phyloP scores from a whole-genome alignment of 306 rosid species.

The barrel medic (Medicago truncatula) region DNA sequence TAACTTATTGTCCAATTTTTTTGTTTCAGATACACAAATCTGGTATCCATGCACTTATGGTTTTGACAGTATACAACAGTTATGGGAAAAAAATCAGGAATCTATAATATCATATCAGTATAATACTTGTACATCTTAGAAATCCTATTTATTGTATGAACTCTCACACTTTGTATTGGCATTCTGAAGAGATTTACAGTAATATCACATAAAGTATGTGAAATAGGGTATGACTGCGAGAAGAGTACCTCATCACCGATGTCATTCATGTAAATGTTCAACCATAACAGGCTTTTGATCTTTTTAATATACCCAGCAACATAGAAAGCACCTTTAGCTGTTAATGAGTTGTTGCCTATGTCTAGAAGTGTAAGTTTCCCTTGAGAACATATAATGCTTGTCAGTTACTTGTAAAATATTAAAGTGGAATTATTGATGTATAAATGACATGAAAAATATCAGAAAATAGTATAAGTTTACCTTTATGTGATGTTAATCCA shows the following conservation, averaged over 20 bases:
- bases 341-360: conserved; percentile 86
- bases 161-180: conserved; percentile 20
- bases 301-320: conserved; percentile 81
- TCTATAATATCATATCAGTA: conserved; percentile 18
- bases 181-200: conserved; percentile 33
- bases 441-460: conserved; percentile 27
- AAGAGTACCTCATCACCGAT: conserved; percentile 89
- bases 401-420: conserved; percentile 42
- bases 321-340: conserved; percentile 81
- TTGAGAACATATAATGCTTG: conserved; percentile 48
- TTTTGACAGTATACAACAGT: conserved; percentile 27
- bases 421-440: conserved; percentile 12
- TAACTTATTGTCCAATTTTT: conserved; percentile 22
- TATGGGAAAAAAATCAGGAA: background rate
- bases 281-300: conserved; percentile 73
- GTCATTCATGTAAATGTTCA: conserved; percentile 96
- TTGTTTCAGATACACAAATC: conserved; percentile 33
- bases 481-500: conserved; percentile 77
- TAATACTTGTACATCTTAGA: conserved; percentile 13
- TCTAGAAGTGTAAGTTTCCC: conserved; percentile 85
- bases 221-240: conserved; percentile 32
- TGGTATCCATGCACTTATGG: conserved; percentile 1
- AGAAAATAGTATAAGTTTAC: conserved; percentile 50
- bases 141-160: conserved; percentile 22
- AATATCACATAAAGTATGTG: conserved; percentile 2